Percentiles rank a stretch among this genome's conserved stretches.
Evolutionary conservation across 2,329 filamentous ascomycete genomes (phyloP).

Genomic region (Scedosporium apiospermum): DNA sequence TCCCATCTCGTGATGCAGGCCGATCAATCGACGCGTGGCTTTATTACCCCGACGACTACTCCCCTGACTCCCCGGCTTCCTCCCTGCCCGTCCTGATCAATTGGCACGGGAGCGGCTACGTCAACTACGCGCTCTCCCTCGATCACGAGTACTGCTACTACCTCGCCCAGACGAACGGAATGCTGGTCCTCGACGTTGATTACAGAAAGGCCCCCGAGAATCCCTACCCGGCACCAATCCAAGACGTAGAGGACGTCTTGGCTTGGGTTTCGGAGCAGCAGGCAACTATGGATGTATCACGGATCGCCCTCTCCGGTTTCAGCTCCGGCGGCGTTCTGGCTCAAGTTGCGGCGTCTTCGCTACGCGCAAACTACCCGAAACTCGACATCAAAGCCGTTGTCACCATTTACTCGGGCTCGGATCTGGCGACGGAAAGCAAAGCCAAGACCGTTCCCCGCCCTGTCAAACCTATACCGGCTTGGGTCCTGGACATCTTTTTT

Average conservation of each 20-base stretch:
- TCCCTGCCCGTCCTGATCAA: constrained; percentile 1
- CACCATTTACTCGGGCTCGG: constrained; percentile 30
- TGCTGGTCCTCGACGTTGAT: constrained; percentile 17
- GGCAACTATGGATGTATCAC: constrained; percentile 19
- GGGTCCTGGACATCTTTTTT: constrained; percentile 20
- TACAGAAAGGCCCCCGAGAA: constrained; percentile 31
- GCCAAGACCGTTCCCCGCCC: constrained; percentile 15
- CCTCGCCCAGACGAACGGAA: background rate
- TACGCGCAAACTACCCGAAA: constrained; percentile 17
- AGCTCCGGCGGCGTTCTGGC: constrained; percentile 36
- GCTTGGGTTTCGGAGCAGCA: constrained; percentile 18
- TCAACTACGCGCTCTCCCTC: background rate
- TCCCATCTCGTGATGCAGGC: constrained; percentile 18
- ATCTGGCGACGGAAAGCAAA: constrained; percentile 19
- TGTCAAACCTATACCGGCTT: background rate
- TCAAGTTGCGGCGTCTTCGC: constrained; percentile 18
- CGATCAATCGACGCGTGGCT: constrained; percentile 19
- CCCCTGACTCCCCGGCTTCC: background rate
- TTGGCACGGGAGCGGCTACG: background rate
- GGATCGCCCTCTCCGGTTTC: constrained; percentile 34
- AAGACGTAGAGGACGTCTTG: constrained; percentile 24
- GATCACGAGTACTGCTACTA: background rate
- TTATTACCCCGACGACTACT: constrained; percentile 13
- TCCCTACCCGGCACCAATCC: constrained; percentile 24
- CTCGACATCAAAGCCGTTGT: constrained; percentile 40